Base-by-base conservation (phyloP, 2,329 filamentous ascomycete species). In the Neofusicoccum ribis region DNA sequence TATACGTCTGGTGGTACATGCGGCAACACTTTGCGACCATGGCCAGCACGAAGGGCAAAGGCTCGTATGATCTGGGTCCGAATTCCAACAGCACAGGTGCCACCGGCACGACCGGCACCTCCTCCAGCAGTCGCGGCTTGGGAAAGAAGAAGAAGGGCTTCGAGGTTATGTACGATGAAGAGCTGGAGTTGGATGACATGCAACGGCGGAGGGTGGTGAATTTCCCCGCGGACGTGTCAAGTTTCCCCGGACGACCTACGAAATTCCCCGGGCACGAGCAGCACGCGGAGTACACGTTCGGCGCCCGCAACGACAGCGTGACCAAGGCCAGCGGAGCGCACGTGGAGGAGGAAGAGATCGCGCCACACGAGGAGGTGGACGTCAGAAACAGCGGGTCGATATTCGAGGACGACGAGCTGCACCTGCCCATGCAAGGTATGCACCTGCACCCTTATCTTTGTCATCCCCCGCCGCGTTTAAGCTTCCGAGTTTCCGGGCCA, bases 1-100 rank as follows among this genome's bases (percentile, higher is more conserved):
- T 75, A 2, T 81, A 80, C 61, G 75, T 83, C 17, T 81, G 78
- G 68, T 68, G 76, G 44, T 76, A 76, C 64, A 71, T 80, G 49
- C 51, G 49, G 7, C 39, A 46, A 7, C 50, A 64, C 41, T 64
- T 64, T 41, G 37, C 31, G 23, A 15, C 11, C 2, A 51, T 44
- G 46, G 47, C 37, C 11, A 44, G 44, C 47, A 36, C 54, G 14
- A 34, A 59, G 15, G 44, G 9, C 1, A 52, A 43, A 5, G 36
- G 9, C 3, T 52, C 60, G 4, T 52, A 34, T n/a, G 46, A 34
- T 1, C 6, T 20, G 34, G 37, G 34, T 31, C 36, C 46, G 1
- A 52, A 31, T 23, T 62, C 20, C 12, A 31, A 20, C 36, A 51
- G 6, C 5, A 36, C 27, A 6, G n/a, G 44, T 5, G 34, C 23